phyloP scores from a whole-genome alignment of 1,284 basidiomycete genomes.

The Cryptococcus hybrid region DNA sequence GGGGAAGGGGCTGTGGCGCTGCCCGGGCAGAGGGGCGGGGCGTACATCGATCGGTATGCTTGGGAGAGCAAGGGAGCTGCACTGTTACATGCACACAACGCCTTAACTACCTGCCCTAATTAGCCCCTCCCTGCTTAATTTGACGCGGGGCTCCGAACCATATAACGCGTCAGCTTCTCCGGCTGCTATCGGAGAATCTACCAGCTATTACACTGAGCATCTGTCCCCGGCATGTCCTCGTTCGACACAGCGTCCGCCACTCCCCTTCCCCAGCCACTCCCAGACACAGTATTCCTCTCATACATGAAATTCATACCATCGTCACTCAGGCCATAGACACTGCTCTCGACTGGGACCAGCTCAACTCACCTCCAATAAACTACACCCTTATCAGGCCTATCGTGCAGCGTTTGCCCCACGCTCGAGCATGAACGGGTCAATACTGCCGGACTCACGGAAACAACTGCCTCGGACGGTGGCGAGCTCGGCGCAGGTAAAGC shows the following conservation, averaged over 20 bases:
- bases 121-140: too few species aligned
- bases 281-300: conserved; percentile 32
- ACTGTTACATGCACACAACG: too few species aligned
- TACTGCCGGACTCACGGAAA: not conserved
- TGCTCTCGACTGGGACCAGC: conserved; percentile 76
- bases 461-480: conserved; percentile 10
- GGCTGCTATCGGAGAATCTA: too few species aligned
- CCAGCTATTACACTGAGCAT: too few species aligned
- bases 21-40: not conserved
- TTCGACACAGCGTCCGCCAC: not conserved
- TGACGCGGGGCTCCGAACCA: too few species aligned
- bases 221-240: too few species aligned
- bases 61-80: too few species aligned
- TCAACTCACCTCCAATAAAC: conserved; percentile 78
- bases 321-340: conserved; percentile 57
- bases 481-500: conserved; percentile 13
- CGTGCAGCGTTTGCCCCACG: conserved; percentile 63
- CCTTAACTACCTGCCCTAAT: too few species aligned
- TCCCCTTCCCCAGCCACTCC: not conserved
- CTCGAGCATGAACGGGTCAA: conserved; percentile 56
- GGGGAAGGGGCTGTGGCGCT: not conserved
- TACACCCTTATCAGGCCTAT: conserved; percentile 77
- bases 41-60: too few species aligned
- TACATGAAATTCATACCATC: conserved; percentile 40
- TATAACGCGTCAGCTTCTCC: too few species aligned